Percentiles rank a stretch among this genome's conserved stretches.
phyloP scores from a whole-genome alignment of 2,329 filamentous ascomycete species.

The Talaromyces pinophilus region DNA sequence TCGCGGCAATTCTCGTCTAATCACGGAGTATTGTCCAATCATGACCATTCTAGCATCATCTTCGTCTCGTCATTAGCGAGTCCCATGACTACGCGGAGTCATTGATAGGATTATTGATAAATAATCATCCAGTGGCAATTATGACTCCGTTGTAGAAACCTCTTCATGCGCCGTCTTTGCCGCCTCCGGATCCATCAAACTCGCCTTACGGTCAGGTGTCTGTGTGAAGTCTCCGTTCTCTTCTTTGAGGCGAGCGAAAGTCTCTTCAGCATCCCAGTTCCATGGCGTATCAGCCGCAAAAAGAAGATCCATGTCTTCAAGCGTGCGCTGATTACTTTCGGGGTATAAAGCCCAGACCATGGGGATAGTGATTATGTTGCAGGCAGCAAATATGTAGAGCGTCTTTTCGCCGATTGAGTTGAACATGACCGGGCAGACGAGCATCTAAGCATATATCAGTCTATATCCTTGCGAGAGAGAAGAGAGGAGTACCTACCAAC shows the following conservation, averaged over 20 bases:
- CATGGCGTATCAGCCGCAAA: slow-evolving; percentile 68
- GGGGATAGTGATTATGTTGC: slow-evolving; percentile 65
- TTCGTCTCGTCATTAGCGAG: background rate
- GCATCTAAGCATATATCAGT: slow-evolving; percentile 35
- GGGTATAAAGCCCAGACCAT: slow-evolving; percentile 75
- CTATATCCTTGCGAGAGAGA: background rate
- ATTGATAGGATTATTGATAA: background rate
- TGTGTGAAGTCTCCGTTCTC: slow-evolving; percentile 58
- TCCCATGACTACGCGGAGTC: background rate
- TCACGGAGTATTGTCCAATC: background rate
- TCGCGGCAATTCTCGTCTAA: background rate
- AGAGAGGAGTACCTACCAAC: slow-evolving; percentile 45
- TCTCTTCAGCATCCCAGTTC: slow-evolving; percentile 70
- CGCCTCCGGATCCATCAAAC: slow-evolving; percentile 36
- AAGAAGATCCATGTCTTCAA: slow-evolving; percentile 74
- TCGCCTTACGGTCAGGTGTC: slow-evolving; percentile 38
- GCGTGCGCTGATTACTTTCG: slow-evolving; percentile 70
- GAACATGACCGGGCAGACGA: slow-evolving; percentile 64
- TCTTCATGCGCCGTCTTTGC: slow-evolving; percentile 28
- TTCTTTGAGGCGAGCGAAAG: slow-evolving; percentile 62
- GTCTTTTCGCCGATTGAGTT: slow-evolving; percentile 67
- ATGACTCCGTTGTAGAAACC: slow-evolving; percentile 12
- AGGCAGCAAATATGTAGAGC: slow-evolving; percentile 70
- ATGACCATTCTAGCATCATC: background rate
- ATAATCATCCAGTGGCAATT: background rate